Percentiles rank a stretch among this genome's conserved stretches.
Evolutionary conservation across 805 yeast species (phyloP).

Genomic region (Torulaspora franciscae): DNA sequence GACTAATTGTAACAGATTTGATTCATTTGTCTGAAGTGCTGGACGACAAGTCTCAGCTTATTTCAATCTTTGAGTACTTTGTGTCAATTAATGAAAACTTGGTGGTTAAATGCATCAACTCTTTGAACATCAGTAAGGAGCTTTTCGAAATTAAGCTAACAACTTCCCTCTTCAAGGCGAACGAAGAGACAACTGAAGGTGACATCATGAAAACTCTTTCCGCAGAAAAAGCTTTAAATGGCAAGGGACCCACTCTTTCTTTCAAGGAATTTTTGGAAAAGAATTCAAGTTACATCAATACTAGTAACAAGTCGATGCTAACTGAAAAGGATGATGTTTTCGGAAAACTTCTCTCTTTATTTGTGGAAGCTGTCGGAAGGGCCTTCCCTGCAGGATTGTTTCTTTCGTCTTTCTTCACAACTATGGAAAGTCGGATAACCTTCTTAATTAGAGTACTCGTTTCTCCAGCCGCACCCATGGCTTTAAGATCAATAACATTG

Average conservation of each 20-base stretch:
- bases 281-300: constrained; percentile 26
- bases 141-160: constrained; percentile 62
- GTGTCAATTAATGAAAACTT: constrained; percentile 37
- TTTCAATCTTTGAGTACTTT: constrained; percentile 40
- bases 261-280: constrained; percentile 34
- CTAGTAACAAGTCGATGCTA: constrained; percentile 33
- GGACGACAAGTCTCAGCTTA: constrained; percentile 38
- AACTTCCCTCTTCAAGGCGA: constrained; percentile 45
- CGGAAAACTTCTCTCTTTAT: constrained; percentile 39
- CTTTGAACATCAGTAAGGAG: constrained; percentile 39
- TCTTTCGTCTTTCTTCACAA: constrained; percentile 35
- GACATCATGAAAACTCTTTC: constrained; percentile 32
- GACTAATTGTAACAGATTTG: constrained; percentile 38
- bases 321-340: constrained; percentile 40
- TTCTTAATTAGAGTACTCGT: constrained; percentile 54
- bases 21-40: constrained; percentile 37
- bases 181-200: constrained; percentile 24
- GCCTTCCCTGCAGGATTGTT: constrained; percentile 34
- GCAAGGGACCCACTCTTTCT: constrained; percentile 20
- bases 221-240: constrained; percentile 27
- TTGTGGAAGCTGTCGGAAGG: constrained; percentile 42
- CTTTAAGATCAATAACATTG: constrained; percentile 50
- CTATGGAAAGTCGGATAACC: constrained; percentile 46
- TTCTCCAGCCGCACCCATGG: constrained; percentile 54
- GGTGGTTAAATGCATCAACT: constrained; percentile 39